These are phyloP conservation scores for Theobroma cacao DNA, from an alignment of 345 rosid genomes.

Conservation along the genomic window DNA sequence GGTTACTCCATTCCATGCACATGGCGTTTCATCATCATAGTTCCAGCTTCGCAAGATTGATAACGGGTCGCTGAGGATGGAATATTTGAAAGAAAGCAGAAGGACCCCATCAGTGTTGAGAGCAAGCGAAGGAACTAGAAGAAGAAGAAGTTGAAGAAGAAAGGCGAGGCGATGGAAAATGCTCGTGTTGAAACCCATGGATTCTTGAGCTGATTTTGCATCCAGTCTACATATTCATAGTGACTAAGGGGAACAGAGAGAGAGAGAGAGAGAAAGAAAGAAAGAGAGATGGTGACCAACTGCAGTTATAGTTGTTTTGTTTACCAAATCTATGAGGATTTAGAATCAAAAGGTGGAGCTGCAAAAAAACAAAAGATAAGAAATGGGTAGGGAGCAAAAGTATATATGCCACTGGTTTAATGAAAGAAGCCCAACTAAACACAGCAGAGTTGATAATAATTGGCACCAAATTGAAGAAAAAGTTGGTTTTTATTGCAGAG, in stretches of 20 bases:
- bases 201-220: constrained; percentile 19
- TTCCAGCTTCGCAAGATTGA: constrained; percentile 58
- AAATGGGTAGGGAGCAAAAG: constrained; percentile 18
- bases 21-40: constrained; percentile 64
- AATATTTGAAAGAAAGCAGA: constrained; percentile 67
- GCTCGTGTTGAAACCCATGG: constrained; percentile 31
- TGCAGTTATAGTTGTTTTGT: constrained; percentile 57
- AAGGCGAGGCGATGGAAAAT: constrained; percentile 21
- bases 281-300: constrained; percentile 65
- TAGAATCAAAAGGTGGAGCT: constrained; percentile 26
- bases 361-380: neutral
- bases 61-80: constrained; percentile 63
- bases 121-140: constrained; percentile 37
- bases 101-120: constrained; percentile 59
- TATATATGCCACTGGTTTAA: neutral
- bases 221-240: constrained; percentile 30
- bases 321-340: constrained; percentile 50
- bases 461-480: constrained; percentile 1
- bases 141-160: constrained; percentile 18
- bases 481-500: neutral
- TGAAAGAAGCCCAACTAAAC: neutral
- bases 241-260: neutral
- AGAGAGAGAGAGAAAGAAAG: neutral
- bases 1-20: constrained; percentile 68
- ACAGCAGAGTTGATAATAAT: neutral